A percentile compares a stretch with the other conserved stretches of the same genome.
Evolutionary conservation across 164 flowering plant genomes (phyloP).

Genomic region (Berberis thunbergii): DNA sequence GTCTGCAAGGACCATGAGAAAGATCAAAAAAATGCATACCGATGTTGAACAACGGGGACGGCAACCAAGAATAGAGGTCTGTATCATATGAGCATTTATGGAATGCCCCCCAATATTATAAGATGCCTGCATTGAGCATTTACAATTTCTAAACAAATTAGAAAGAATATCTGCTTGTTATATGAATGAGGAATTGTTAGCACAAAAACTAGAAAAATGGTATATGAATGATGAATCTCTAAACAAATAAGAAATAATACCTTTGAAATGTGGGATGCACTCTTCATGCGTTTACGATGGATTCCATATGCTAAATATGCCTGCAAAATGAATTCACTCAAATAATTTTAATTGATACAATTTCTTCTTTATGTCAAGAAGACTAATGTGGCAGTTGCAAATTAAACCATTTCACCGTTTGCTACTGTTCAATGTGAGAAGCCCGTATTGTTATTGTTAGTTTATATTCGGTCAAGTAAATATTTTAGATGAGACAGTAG

Average conservation of each 20-base stretch:
- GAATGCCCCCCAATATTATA: conserved; percentile 66
- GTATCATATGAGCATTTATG: conserved; percentile 43
- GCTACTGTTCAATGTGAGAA: neutral
- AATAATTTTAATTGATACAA: too few relatives aligned
- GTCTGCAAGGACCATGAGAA: too few relatives aligned
- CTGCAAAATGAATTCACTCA: conserved; percentile 21
- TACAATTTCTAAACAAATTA: neutral
- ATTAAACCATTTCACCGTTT: neutral
- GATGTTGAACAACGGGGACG: conserved; percentile 30
- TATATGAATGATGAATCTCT: too few relatives aligned
- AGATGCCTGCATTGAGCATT: conserved; percentile 41
- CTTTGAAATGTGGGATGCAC: conserved; percentile 30
- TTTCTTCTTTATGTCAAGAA: too few relatives aligned
- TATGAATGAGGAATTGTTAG: too few relatives aligned
- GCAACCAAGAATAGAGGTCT: conserved; percentile 49
- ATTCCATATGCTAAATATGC: conserved; percentile 60
- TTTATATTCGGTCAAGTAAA: neutral
- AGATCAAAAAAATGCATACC: conserved; percentile 25
- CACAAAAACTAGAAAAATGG: too few relatives aligned
- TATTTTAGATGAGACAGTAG: neutral
- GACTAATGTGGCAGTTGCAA: too few relatives aligned
- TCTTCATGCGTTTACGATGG: conserved; percentile 20
- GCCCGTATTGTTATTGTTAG: neutral
- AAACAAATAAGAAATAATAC: conserved; percentile 15
- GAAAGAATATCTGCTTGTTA: neutral